Evolutionary conservation across 208 protist genomes (phyloP), one percentile per base, ranked within the genome.

Genomic region (Trypanosoma grayi): DNA sequence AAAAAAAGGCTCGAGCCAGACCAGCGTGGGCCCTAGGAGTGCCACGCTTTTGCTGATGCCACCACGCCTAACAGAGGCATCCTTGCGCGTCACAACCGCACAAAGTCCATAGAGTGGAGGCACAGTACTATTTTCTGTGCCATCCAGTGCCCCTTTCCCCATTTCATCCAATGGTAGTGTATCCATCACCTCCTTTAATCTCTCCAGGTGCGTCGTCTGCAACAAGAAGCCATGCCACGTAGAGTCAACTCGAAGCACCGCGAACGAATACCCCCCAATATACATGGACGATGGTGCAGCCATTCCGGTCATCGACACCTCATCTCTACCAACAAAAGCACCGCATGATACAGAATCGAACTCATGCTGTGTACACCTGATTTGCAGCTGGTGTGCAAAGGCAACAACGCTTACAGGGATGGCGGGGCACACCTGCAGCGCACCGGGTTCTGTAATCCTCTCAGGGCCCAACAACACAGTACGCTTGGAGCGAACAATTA

Each of bases 1-100:
- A 53, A 87, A 90, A 63, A 93, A 90, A 18, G 73, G 72, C 62
- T 93, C 79, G 20, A 93, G 73, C 77, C 77, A 88, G 25, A 68
- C 67, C 30, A 90, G 50, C 9, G 78, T 90, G 0, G 78, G 80
- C 1, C 86, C 86, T 5, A 93, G 50, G 1, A 85, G 56, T 0
- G 86, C 83, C 18, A 93, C 81, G 50, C 75, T 84, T 64, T 93
- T 93, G n/a, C 79, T 93, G 37, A 88, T 79, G 41, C 86, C 83
- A 28, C 86, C 86, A 34, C 86, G 83, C 0, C 81, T 71, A 9
- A 68, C 80, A 24, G 70, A 57, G 58, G 50, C 75, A 61, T 93
- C 83, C 20, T 58, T 67, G 70, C 80, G 85, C 13, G 83, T 84
- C 20, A 90, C 77, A 22, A 89, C 86, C 5, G 83, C 86, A 65